Conservation (phyloP, 768 basidiomycete species). For the Tulasnella sp. region DNA sequence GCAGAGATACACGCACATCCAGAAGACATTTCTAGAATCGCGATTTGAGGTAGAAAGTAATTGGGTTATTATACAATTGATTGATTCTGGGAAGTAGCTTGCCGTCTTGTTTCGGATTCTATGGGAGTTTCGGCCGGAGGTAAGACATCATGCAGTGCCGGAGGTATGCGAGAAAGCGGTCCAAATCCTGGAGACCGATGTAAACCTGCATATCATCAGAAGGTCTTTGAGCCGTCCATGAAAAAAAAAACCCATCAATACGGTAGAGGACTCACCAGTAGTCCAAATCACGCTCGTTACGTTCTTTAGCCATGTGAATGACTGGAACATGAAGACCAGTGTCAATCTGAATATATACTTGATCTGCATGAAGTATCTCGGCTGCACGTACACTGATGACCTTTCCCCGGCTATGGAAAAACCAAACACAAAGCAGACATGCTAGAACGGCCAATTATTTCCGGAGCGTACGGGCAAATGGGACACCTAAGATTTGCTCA, state of each 20-base stretch:
- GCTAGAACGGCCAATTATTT: too few species aligned
- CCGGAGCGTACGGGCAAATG: too few species aligned
- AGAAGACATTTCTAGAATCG: conserved; percentile 4
- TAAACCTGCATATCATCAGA: too few species aligned
- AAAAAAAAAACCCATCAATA: neutral
- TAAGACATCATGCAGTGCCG: neutral
- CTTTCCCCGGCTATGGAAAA: conserved; percentile 1
- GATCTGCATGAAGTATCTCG: too few species aligned
- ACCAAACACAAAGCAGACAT: conserved; percentile 4
- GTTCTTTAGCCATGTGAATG: neutral
- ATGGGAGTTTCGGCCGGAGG: neutral
- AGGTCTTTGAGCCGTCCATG: too few species aligned
- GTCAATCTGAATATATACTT: neutral
- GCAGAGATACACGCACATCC: conserved; percentile 10
- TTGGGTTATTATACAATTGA: neutral
- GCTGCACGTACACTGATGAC: neutral
- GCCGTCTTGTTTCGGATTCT: conserved; percentile 1
- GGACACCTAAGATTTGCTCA: neutral
- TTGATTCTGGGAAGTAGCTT: too few species aligned
- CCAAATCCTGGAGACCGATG: neutral
- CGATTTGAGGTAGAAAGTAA: too few species aligned
- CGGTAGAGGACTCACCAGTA: neutral
- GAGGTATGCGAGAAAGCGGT: conserved; percentile 6
- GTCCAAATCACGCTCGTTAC: neutral
- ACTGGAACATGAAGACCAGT: neutral